These are phyloP conservation scores for Zostera marina DNA, from an alignment of 116 monocot genomes.

Conservation along the genomic window DNA sequence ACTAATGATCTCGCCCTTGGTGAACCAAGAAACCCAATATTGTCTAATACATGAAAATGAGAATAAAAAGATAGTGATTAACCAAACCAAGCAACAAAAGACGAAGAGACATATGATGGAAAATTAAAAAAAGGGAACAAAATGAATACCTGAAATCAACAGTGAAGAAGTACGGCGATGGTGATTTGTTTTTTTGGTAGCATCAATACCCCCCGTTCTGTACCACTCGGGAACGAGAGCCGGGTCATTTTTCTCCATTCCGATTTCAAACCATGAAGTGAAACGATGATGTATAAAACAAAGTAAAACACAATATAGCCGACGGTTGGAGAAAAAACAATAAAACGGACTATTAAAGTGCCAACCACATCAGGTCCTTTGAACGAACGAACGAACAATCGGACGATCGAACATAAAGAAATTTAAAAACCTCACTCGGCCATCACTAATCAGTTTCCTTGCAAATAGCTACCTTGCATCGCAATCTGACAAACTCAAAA, in stretches of 20 bases:
- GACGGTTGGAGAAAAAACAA: too few species aligned
- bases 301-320: too few species aligned
- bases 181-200: slow-evolving; percentile 19
- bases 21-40: slow-evolving; percentile 14
- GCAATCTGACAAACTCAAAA: too few species aligned
- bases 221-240: slow-evolving; percentile 80
- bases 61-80: background rate
- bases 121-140: background rate
- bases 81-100: background rate
- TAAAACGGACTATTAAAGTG: too few species aligned
- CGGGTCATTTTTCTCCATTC: slow-evolving; percentile 74
- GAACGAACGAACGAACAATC: too few species aligned
- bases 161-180: slow-evolving; percentile 19
- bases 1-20: slow-evolving; percentile 25
- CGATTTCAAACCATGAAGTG: slow-evolving; percentile 23
- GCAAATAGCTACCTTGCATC: too few species aligned
- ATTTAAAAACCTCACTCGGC: too few species aligned
- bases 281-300: too few species aligned
- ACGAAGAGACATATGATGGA: background rate
- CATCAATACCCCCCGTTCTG: slow-evolving; percentile 8
- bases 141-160: slow-evolving; percentile 29
- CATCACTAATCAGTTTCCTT: too few species aligned
- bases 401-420: too few species aligned
- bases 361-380: too few species aligned
- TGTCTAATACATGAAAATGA: slow-evolving; percentile 21